Percentiles rank a stretch among this genome's conserved stretches.
These are phyloP conservation scores for Parascedosporium putredinis DNA, from an alignment of 2,329 filamentous ascomycete species.

Conservation along the genomic window DNA sequence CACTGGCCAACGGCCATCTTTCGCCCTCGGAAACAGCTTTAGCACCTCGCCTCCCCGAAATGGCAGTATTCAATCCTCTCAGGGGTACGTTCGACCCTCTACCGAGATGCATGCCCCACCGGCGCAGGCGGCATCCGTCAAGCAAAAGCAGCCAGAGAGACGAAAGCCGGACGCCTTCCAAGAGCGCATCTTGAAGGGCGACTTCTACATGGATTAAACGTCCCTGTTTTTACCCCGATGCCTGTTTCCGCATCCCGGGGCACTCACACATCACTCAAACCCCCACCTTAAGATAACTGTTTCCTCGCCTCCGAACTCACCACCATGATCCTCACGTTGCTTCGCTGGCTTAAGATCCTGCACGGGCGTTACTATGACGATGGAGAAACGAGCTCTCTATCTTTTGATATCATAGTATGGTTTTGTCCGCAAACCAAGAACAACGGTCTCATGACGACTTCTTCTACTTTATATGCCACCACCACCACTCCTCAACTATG, in stretches of 20 bases:
- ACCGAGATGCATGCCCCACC: conserved; percentile 51
- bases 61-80: conserved; percentile 23
- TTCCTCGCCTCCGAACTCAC: not conserved
- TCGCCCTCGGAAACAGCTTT: conserved; percentile 41
- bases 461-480: no score
- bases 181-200: conserved; percentile 92
- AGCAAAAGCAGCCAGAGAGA: conserved; percentile 35
- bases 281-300: not conserved
- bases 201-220: conserved; percentile 90
- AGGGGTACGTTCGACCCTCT: conserved; percentile 62
- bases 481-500: no score
- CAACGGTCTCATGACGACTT: no score
- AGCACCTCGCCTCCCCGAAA: conserved; percentile 32
- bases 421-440: no score
- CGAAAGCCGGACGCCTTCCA: conserved; percentile 88
- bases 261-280: not conserved
- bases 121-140: conserved; percentile 34
- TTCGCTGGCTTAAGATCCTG: no score
- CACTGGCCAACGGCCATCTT: conserved; percentile 44
- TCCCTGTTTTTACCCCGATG: not conserved
- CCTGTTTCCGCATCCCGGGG: not conserved
- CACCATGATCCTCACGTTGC: no score
- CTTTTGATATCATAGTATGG: no score
- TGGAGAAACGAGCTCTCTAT: no score
- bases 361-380: no score